Percentiles rank a stretch among this genome's conserved stretches.
phyloP scores from a whole-genome alignment of 345 rosid species.

The Eucalyptus melliodora region DNA sequence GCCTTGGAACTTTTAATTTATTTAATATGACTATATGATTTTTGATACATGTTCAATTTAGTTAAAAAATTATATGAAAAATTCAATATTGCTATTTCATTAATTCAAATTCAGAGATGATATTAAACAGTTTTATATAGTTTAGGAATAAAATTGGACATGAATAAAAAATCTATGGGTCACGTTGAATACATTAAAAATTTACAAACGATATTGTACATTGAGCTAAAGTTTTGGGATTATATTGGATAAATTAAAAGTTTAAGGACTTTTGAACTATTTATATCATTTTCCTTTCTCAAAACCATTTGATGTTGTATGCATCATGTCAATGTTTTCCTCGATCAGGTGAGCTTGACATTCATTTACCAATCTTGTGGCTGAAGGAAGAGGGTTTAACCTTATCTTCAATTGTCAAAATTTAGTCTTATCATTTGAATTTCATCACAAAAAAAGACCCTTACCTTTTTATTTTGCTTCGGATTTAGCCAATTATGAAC shows the following conservation, averaged over 20 bases:
- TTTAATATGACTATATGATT: too few species aligned
- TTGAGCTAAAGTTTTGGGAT: too few species aligned
- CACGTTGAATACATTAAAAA: too few species aligned
- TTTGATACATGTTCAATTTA: too few species aligned
- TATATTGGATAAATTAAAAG: too few species aligned
- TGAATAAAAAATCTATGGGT: too few species aligned
- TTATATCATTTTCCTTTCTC: too few species aligned
- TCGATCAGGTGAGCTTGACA: neutral
- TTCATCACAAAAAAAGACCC: neutral
- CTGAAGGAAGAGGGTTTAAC: neutral
- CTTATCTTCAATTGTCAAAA: neutral
- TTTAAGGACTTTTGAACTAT: too few species aligned
- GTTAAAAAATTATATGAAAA: rapidly evolving
- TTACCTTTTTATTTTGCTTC: neutral
- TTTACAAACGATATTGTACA: too few species aligned
- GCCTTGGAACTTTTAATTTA: rapidly evolving
- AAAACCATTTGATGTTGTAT: neutral
- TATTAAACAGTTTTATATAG: rapidly evolving
- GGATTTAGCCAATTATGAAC: neutral
- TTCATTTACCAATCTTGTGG: neutral
- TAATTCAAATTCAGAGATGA: too few species aligned
- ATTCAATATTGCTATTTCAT: too few species aligned
- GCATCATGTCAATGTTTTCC: neutral
- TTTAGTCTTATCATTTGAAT: neutral
- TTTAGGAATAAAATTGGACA: too few species aligned